phyloP scores from a whole-genome alignment of 345 rosid species.

The Litchi chinensis region DNA sequence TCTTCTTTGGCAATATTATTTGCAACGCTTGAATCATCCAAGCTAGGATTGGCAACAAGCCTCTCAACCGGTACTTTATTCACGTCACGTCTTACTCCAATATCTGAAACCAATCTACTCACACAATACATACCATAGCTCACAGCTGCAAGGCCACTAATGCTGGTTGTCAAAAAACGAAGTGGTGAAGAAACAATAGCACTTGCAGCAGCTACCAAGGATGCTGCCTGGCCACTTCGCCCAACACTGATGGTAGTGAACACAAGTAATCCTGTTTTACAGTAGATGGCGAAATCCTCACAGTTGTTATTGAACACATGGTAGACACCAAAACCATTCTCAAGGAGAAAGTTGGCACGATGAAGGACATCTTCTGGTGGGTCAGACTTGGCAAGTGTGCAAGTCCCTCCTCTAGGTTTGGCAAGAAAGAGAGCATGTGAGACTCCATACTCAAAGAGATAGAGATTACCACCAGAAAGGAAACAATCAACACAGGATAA shows the following conservation, averaged over 20 bases:
- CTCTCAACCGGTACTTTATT: slow-evolving; percentile 47
- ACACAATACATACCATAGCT: slow-evolving; percentile 47
- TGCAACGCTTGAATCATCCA: slow-evolving; percentile 1
- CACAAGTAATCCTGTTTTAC: slow-evolving; percentile 69
- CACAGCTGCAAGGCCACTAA: slow-evolving; percentile 57
- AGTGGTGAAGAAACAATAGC: slow-evolving; percentile 51
- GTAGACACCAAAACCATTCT: slow-evolving; percentile 73
- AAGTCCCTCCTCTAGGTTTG: slow-evolving; percentile 78
- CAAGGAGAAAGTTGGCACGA: slow-evolving; percentile 56
- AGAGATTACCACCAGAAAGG: slow-evolving; percentile 59
- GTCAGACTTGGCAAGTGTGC: slow-evolving; percentile 70
- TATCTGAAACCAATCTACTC: slow-evolving; percentile 55
- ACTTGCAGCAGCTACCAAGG: slow-evolving; percentile 53
- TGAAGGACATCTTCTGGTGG: slow-evolving; percentile 53
- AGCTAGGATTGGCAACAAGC: slow-evolving; percentile 34
- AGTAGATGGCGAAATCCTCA: slow-evolving; percentile 78
- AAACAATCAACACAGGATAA: slow-evolving; percentile 76
- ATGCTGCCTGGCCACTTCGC: slow-evolving; percentile 73
- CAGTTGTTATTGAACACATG: slow-evolving; percentile 70
- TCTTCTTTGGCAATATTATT: slow-evolving; percentile 5
- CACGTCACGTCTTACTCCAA: slow-evolving; percentile 70
- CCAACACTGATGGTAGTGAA: slow-evolving; percentile 52
- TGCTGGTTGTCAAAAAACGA: slow-evolving; percentile 53
- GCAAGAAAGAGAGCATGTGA: slow-evolving; percentile 48
- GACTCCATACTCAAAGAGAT: slow-evolving; percentile 58